Percentiles rank a stretch among this genome's conserved stretches.
Conservation (phyloP, 441 rosid species). For the Aleurites moluccanus region DNA sequence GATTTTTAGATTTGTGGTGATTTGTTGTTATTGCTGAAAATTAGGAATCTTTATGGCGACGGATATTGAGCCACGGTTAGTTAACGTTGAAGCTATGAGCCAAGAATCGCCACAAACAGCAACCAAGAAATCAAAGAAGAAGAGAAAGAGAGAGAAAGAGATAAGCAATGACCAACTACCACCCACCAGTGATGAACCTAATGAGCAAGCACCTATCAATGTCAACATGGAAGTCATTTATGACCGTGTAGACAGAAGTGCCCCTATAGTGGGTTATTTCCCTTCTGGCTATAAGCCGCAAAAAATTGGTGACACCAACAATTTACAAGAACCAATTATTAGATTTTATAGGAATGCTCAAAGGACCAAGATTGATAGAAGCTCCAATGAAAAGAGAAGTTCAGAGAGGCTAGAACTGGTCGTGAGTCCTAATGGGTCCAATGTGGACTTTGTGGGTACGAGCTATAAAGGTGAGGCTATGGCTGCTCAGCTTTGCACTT, state of each 20-base stretch:
- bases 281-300: conserved; percentile 63
- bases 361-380: conserved; percentile 30
- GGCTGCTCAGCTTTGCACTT: conserved; percentile 58
- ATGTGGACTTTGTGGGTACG: conserved; percentile 71
- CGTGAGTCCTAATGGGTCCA: conserved; percentile 56
- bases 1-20: too few species aligned
- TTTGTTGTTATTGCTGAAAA: background rate
- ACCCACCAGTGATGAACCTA: background rate
- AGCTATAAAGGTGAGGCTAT: conserved; percentile 65
- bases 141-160: conserved; percentile 32
- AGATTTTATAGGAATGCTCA: conserved; percentile 49
- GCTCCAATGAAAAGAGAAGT: conserved; percentile 23
- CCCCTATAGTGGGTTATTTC: conserved; percentile 77
- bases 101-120: conserved; percentile 17
- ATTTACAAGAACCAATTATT: conserved; percentile 30
- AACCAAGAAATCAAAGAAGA: conserved; percentile 34
- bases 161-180: conserved; percentile 9
- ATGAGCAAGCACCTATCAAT: conserved; percentile 7
- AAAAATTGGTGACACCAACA: background rate
- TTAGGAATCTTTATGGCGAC: background rate
- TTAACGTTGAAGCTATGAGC: background rate
- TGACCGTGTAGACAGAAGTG: conserved; percentile 44
- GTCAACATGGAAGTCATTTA: conserved; percentile 39
- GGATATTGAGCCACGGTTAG: background rate
- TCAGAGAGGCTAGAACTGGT: conserved; percentile 60